These are phyloP conservation scores for Dothistroma septosporum DNA, from an alignment of 2,329 filamentous ascomycete genomes.

Conservation along the genomic window DNA sequence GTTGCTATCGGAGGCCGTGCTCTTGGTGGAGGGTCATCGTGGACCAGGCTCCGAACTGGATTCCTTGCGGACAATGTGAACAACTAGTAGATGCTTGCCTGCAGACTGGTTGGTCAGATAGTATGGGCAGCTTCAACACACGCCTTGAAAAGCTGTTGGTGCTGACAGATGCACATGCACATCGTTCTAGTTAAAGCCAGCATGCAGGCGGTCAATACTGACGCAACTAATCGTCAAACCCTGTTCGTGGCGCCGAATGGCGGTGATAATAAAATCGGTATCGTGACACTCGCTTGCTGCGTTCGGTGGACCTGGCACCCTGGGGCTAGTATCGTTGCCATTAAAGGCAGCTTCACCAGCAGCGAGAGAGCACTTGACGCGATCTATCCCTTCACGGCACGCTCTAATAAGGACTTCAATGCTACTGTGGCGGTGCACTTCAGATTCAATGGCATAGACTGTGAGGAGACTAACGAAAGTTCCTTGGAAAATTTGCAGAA, in stretches of 20 bases:
- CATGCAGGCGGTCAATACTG: conserved; percentile 20
- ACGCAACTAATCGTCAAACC: conserved; percentile 11
- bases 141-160: neutral
- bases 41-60: conserved; percentile 44
- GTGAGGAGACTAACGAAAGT: neutral
- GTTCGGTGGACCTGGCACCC: conserved; percentile 3
- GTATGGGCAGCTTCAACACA: neutral
- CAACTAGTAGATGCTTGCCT: conserved; percentile 14
- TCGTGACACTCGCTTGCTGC: conserved; percentile 20
- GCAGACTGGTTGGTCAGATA: neutral
- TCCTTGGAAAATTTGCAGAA: neutral
- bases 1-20: conserved; percentile 46
- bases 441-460: neutral
- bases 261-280: conserved; percentile 20
- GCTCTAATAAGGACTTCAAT: conserved; percentile 1
- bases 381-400: conserved; percentile 5
- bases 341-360: neutral
- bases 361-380: neutral
- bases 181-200: conserved; percentile 21
- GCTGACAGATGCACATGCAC: neutral
- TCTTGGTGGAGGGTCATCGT: conserved; percentile 48
- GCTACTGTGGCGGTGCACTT: neutral
- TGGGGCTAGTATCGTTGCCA: conserved; percentile 6
- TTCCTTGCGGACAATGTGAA: conserved; percentile 42
- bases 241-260: conserved; percentile 28